A percentile compares a stretch with the other conserved stretches of the same genome.
phyloP scores from a whole-genome alignment of 2,329 filamentous ascomycete genomes.

The Lasiodiplodia sp. region DNA sequence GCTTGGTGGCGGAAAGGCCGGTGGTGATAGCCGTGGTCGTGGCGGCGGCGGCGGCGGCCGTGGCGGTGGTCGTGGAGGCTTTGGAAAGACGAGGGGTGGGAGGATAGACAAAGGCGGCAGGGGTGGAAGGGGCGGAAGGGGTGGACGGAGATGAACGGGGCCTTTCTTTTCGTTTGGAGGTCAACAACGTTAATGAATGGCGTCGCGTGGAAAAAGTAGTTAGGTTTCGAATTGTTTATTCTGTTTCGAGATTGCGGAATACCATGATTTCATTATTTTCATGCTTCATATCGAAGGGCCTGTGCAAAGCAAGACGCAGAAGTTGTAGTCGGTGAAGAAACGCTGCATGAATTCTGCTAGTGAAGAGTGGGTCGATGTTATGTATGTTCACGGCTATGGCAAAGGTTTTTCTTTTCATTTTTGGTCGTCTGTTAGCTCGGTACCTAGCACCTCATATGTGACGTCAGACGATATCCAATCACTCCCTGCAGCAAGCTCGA shows the following conservation, averaged over 20 bases:
- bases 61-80: conserved; percentile 25
- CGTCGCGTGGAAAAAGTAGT: conserved; percentile 15
- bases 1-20: conserved; percentile 38
- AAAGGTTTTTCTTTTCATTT: not conserved
- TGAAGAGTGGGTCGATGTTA: not conserved
- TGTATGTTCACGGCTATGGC: not conserved
- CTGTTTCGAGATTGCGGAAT: conserved; percentile 15
- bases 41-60: conserved; percentile 31
- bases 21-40: conserved; percentile 21
- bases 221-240: not conserved
- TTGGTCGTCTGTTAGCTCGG: not conserved
- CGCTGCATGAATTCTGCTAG: no score
- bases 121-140: conserved; percentile 22
- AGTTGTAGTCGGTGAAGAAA: not conserved
- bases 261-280: conserved; percentile 16
- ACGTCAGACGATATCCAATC: not conserved
- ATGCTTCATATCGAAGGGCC: not conserved
- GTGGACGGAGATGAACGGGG: conserved; percentile 11
- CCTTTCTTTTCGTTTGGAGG: conserved; percentile 1
- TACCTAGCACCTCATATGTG: not conserved
- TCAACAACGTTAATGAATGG: not conserved
- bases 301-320: not conserved
- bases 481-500: not conserved
- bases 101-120: conserved; percentile 25
- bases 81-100: conserved; percentile 41